Percentiles rank a stretch among this genome's conserved stretches.
Conservation (phyloP, 345 rosid species). For the Corchorus capsularis region DNA sequence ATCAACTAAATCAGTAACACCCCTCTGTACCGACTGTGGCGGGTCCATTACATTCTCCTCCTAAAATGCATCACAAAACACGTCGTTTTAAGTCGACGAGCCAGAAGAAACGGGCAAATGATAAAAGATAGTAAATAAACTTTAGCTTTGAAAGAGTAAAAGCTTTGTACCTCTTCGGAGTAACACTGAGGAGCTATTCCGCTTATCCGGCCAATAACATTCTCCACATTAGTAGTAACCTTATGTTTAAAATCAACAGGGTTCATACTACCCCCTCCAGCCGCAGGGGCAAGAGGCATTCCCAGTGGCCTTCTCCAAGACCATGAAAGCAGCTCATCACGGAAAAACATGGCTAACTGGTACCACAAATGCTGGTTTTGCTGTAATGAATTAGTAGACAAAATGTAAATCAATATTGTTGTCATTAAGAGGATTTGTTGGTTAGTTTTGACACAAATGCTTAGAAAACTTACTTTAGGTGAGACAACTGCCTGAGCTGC, state of each 20-base stretch:
- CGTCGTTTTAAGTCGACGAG: background rate
- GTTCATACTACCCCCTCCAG: conserved; percentile 69
- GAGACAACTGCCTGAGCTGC: conserved; percentile 94
- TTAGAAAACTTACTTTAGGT: conserved; percentile 60
- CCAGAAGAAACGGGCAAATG: background rate
- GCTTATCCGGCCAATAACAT: conserved; percentile 67
- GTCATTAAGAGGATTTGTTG: background rate
- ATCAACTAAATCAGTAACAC: conserved; percentile 81
- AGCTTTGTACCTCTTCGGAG: conserved; percentile 76
- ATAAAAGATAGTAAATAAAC: background rate
- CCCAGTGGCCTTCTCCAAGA: conserved; percentile 94
- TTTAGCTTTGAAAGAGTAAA: background rate
- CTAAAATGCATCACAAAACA: conserved; percentile 38
- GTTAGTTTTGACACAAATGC: background rate
- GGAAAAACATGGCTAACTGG: conserved; percentile 98
- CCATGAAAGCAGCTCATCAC: conserved; percentile 92
- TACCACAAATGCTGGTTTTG: conserved; percentile 90
- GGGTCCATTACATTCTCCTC: conserved; percentile 83
- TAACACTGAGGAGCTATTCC: conserved; percentile 78
- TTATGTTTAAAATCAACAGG: conserved; percentile 74
- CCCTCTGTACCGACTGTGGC: conserved; percentile 90
- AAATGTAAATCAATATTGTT: conserved; percentile 11
- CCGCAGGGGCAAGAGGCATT: conserved; percentile 53
- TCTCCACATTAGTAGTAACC: conserved; percentile 76
- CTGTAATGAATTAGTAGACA: conserved; percentile 40